Percentiles rank a stretch among this genome's conserved stretches.
Evolutionary conservation across 2,329 filamentous ascomycete genomes (phyloP).

Genomic region (Alternaria alternata): DNA sequence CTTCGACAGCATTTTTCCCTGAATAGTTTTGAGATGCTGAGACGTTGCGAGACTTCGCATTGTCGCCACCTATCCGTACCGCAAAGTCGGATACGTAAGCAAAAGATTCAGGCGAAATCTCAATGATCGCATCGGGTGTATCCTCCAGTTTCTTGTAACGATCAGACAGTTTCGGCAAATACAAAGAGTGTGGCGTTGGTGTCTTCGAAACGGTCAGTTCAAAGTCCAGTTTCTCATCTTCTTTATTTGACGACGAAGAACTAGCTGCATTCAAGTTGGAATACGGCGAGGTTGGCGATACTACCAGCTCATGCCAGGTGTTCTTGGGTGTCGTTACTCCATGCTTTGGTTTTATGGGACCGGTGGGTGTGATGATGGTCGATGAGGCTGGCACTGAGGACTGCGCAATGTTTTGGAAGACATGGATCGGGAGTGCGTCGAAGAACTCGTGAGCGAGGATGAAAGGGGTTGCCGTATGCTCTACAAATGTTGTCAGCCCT

Average conservation of each 20-base stretch:
- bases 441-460: slow-evolving; percentile 99
- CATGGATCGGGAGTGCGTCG: slow-evolving; percentile 94
- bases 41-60: slow-evolving; percentile 22
- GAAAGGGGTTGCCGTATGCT: slow-evolving; percentile 78
- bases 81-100: slow-evolving; percentile 85
- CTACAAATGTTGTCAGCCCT: slow-evolving; percentile 52
- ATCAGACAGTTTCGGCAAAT: slow-evolving; percentile 81
- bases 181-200: slow-evolving; percentile 81
- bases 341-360: slow-evolving; percentile 55
- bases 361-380: slow-evolving; percentile 58
- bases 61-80: slow-evolving; percentile 76
- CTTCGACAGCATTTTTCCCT: slow-evolving; percentile 17
- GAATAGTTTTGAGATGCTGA: slow-evolving; percentile 53
- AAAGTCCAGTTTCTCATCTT: slow-evolving; percentile 73
- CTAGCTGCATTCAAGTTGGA: slow-evolving; percentile 51
- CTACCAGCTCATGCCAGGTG: slow-evolving; percentile 56
- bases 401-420: slow-evolving; percentile 79
- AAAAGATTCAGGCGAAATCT: slow-evolving; percentile 87
- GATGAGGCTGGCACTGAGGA: slow-evolving; percentile 48
- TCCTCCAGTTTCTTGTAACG: slow-evolving; percentile 80
- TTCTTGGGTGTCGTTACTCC: slow-evolving; percentile 46
- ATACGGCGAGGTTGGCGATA: slow-evolving; percentile 51
- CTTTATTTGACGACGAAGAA: slow-evolving; percentile 18
- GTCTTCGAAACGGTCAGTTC: slow-evolving; percentile 79
- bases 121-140: slow-evolving; percentile 75